Evolutionary conservation across 257 asterid genomes (phyloP).

Genomic region (Solanum sitiens): DNA sequence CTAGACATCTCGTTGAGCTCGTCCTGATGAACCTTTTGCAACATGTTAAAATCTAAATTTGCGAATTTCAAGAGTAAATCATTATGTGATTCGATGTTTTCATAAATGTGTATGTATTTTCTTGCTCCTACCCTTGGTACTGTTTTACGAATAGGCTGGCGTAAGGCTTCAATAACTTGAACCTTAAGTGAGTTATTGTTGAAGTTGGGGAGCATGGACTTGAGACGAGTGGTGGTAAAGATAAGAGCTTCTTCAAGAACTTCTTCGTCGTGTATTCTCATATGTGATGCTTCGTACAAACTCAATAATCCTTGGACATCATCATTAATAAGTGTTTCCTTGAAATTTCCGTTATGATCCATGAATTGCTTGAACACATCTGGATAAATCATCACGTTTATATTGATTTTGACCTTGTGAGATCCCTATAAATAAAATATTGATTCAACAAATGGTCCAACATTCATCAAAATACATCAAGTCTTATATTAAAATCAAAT

Average conservation of each 20-base stretch:
- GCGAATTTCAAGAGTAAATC: slow-evolving; percentile 3
- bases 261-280: not conserved
- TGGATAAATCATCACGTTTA: not conserved
- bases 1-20: not conserved
- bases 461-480: too few relatives aligned
- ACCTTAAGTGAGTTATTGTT: not conserved
- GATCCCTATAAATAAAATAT: too few relatives aligned
- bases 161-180: slow-evolving; percentile 6
- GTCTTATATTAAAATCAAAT: not conserved
- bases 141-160: slow-evolving; percentile 7
- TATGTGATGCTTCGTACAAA: slow-evolving; percentile 23
- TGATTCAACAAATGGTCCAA: too few relatives aligned
- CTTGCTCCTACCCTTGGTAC: slow-evolving; percentile 9
- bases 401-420: too few relatives aligned
- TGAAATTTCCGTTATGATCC: not conserved
- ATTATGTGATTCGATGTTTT: not conserved
- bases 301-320: slow-evolving; percentile 11
- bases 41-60: slow-evolving; percentile 11
- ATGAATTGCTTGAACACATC: slow-evolving; percentile 16
- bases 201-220: not conserved
- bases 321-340: not conserved
- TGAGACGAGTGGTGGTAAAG: slow-evolving; percentile 3
- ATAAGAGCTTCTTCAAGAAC: slow-evolving; percentile 13
- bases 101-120: slow-evolving; percentile 9
- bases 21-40: slow-evolving; percentile 7